Conservation (phyloP, 345 rosid genomes). For the Populus simonii region DNA sequence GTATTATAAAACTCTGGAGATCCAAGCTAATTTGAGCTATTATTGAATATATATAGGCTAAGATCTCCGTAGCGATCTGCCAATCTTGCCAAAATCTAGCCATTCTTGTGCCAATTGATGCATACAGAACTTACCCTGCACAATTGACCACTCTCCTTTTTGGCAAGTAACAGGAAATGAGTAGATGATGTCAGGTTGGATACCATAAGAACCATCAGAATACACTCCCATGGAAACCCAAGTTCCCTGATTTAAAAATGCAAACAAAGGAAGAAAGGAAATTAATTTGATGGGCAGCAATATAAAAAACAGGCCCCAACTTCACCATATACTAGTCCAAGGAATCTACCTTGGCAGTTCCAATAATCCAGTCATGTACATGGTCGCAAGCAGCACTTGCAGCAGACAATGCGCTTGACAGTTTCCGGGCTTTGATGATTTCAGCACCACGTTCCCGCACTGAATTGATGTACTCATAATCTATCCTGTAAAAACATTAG, state of each 20-base stretch:
- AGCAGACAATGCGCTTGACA: conserved; percentile 73
- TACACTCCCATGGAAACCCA: conserved; percentile 93
- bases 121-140: conserved; percentile 43
- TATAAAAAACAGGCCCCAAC: no score
- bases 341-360: conserved; percentile 55
- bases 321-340: not conserved
- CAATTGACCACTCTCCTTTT: conserved; percentile 75
- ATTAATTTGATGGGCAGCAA: no score
- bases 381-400: conserved; percentile 91
- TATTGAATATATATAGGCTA: no score
- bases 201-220: conserved; percentile 83
- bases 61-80: no score
- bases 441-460: conserved; percentile 74
- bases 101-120: not conserved
- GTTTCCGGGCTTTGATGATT: conserved; percentile 56
- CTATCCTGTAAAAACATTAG: conserved; percentile 33
- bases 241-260: conserved; percentile 43
- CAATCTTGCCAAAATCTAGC: no score
- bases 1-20: no score
- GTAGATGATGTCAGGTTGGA: conserved; percentile 67
- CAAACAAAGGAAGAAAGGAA: not conserved
- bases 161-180: conserved; percentile 76
- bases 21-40: no score
- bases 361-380: conserved; percentile 71
- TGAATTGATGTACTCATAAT: conserved; percentile 46